A percentile compares a stretch with the other conserved stretches of the same genome.
Conservation (phyloP, 2,329 filamentous ascomycete genomes). For the Diaporthe longicolla region DNA sequence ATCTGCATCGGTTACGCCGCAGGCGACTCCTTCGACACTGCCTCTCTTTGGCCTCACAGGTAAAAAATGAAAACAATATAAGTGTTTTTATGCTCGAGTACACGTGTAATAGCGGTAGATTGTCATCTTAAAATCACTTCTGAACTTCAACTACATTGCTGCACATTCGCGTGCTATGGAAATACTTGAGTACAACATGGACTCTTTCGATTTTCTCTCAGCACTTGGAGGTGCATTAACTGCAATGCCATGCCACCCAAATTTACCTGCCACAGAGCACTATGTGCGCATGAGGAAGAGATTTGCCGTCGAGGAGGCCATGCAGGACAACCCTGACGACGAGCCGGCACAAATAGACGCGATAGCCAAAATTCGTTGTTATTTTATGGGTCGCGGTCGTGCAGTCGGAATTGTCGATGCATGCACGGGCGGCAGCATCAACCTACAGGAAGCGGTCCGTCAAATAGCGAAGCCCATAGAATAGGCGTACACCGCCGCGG, state of each 20-base stretch:
- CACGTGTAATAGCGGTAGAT: neutral
- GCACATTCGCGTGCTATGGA: neutral
- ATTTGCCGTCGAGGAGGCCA: conserved; percentile 14
- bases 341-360: conserved; percentile 27
- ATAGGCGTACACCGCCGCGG: conserved; percentile 26
- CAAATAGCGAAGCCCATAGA: conserved; percentile 33
- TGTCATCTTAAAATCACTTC: neutral
- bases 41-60: conserved; percentile 11
- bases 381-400: conserved; percentile 13
- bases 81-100: neutral
- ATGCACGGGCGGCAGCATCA: neutral
- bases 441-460: neutral
- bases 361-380: conserved; percentile 14
- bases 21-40: neutral
- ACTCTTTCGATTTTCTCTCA: conserved; percentile 9
- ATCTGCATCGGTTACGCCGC: neutral
- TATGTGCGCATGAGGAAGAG: neutral
- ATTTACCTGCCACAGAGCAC: neutral
- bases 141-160: neutral
- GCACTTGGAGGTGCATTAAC: conserved; percentile 7
- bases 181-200: conserved; percentile 3
- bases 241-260: conserved; percentile 20
- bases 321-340: neutral
- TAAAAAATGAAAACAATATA: neutral
- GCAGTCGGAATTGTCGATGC: conserved; percentile 21